These are phyloP conservation scores for Dictyostelium capitatum DNA, from an alignment of 78 protist genomes.

Conservation along the genomic window DNA sequence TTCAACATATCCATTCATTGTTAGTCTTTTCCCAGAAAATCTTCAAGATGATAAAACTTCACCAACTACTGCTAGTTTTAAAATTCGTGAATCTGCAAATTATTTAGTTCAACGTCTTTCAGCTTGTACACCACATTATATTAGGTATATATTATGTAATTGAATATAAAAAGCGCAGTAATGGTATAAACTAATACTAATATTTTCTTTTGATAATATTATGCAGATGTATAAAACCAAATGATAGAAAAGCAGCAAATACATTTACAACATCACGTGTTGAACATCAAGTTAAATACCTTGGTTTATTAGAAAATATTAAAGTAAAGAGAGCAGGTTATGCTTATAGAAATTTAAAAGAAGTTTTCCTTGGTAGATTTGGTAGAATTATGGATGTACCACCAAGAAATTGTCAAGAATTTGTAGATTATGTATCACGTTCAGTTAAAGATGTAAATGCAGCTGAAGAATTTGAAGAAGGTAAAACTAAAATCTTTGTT, in stretches of 20 bases:
- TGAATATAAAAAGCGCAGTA: no score
- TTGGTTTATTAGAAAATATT: slow-evolving; percentile 94
- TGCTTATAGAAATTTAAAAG: slow-evolving; percentile 90
- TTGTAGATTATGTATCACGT: slow-evolving; percentile 29
- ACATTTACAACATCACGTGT: slow-evolving; percentile 67
- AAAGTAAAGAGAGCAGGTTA: slow-evolving; percentile 97
- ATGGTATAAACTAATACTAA: no score
- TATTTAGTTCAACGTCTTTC: slow-evolving; percentile 71
- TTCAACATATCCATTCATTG: slow-evolving; percentile 69
- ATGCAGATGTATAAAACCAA: slow-evolving; percentile 97
- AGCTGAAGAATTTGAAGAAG: slow-evolving; percentile 78
- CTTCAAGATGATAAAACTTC: slow-evolving; percentile 59
- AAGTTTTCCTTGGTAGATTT: slow-evolving; percentile 71
- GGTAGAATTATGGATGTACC: slow-evolving; percentile 62
- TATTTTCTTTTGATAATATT: no score
- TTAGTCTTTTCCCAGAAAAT: slow-evolving; percentile 81
- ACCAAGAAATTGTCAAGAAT: slow-evolving; percentile 63
- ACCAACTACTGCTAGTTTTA: slow-evolving; percentile 66
- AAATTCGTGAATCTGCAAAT: slow-evolving; percentile 81
- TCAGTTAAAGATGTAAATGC: slow-evolving; percentile 28
- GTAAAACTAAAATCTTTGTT: slow-evolving; percentile 84
- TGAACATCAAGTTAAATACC: slow-evolving; percentile 90
- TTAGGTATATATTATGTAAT: no score
- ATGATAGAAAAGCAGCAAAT: slow-evolving; percentile 76
- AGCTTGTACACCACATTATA: slow-evolving; percentile 90